phyloP scores from a whole-genome alignment of 2,329 filamentous ascomycete species.

The Pseudopithomyces chartarum region DNA sequence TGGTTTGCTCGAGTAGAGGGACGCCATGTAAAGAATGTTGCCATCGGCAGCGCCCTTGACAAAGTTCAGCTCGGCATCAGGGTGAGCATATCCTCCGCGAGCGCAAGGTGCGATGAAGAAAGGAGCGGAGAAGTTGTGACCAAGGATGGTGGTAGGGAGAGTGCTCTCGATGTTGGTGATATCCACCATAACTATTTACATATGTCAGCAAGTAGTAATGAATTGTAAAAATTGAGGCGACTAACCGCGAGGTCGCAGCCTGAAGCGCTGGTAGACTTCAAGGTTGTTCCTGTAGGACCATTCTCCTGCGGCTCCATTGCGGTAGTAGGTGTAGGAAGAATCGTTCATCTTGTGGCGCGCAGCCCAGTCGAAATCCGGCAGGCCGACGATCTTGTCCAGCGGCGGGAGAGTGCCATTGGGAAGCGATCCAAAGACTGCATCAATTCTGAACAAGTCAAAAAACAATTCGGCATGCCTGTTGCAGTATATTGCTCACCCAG shows the following conservation, averaged over 20 bases:
- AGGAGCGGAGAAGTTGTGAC: constrained; percentile 59
- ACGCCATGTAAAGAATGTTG: constrained; percentile 57
- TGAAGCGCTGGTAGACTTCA: constrained; percentile 58
- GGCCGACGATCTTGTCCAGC: constrained; percentile 52
- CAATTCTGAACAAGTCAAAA: constrained; percentile 17
- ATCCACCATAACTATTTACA: constrained; percentile 50
- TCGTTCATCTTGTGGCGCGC: constrained; percentile 55
- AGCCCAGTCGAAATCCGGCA: constrained; percentile 61
- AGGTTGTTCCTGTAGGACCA: constrained; percentile 63
- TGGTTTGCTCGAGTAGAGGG: constrained; percentile 42
- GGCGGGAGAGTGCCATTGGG: constrained; percentile 48
- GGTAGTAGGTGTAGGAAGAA: constrained; percentile 61
- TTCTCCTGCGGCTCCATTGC: constrained; percentile 61
- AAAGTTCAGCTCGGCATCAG: constrained; percentile 56
- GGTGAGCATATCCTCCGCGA: constrained; percentile 49
- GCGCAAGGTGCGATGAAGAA: constrained; percentile 59
- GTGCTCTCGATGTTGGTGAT: constrained; percentile 48
- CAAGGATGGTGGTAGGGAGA: constrained; percentile 55
- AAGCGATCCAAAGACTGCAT: constrained; percentile 25
- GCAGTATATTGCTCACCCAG: constrained; percentile 20
- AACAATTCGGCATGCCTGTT: background rate
- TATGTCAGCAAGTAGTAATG: background rate
- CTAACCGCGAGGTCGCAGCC: constrained; percentile 50
- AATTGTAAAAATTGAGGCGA: too few species aligned
- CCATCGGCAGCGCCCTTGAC: constrained; percentile 55